Base-by-base conservation (phyloP, 2,329 filamentous ascomycete species). In the Albifimbria verrucaria region DNA sequence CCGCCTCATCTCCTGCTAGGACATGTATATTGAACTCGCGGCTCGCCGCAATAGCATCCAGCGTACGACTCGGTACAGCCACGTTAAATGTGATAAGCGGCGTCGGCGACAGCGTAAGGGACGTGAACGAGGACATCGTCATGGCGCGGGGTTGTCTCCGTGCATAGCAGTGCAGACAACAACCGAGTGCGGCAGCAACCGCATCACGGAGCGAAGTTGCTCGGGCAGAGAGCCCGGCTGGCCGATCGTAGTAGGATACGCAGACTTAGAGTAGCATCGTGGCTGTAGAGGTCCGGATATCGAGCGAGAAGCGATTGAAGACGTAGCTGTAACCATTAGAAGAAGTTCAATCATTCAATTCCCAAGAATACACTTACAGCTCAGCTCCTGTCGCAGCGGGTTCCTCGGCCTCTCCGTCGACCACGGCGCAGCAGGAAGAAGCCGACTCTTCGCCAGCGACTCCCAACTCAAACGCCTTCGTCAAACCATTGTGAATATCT, bases 81-180 rank as follows among this genome's bases (percentile, higher is more conserved):
- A 85, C 73, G 67, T 85, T 85, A 71, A 85, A 84, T 1, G 76
- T 77, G 7, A 85, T 67, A 11, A 80, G 68, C 1, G 81, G 80
- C 23, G 67, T 72, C 0, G 81, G 80, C n/a, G 63, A 58, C 18
- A 84, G 71, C 17, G 78, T 75, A 23, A 85, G 67, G 0, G 80
- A 82, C 2, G 81, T 81, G 56, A 85, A 77, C 2, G 80, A 83
- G 7, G 82, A 84, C 72, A 83, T 80, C 26, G 82, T 84, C 75
- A 85, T 81, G 47, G 76, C 81, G 26, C 76, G 72, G 6, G 75
- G 63, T 51, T 55, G 65, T 21, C 26, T 45, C 63, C 57, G 32
- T 70, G 65, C n/a, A 69, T 64, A 21, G 78, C 69, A 21, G 80
- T 83, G 62, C 79, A 79, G 12, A 82, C 76, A n/a, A 82, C 79